Percentiles rank a stretch among this genome's conserved stretches.
phyloP scores from a whole-genome alignment of 1,284 basidiomycete genomes.

The Puccinia triticina region DNA sequence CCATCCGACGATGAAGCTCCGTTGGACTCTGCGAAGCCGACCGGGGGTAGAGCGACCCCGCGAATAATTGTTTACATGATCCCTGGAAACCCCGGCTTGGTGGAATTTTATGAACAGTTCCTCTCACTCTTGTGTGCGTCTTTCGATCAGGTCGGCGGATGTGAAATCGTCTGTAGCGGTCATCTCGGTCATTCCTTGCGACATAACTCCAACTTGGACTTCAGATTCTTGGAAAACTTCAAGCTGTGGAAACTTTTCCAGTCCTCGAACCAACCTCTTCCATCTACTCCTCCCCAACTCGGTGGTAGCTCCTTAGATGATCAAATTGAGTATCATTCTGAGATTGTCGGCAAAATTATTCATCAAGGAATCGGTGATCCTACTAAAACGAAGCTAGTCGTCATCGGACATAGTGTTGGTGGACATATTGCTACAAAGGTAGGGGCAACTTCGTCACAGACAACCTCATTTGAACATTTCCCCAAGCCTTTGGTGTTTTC shows the following conservation, averaged over 20 bases:
- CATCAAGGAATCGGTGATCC: conserved; percentile 1
- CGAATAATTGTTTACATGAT: conserved; percentile 29
- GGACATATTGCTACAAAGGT: conserved; percentile 43
- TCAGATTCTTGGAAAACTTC: conserved; percentile 41
- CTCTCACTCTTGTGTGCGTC: neutral
- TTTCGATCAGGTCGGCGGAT: neutral
- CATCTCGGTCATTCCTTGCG: conserved; percentile 44
- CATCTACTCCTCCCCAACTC: neutral
- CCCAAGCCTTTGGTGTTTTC: neutral
- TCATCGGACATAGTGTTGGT: conserved; percentile 47
- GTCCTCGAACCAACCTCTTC: neutral
- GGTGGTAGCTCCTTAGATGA: neutral
- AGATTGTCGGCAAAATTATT: conserved; percentile 21
- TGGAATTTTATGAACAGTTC: conserved; percentile 43
- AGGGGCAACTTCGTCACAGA: neutral
- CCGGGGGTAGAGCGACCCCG: neutral
- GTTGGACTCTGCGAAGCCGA: neutral
- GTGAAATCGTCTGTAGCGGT: conserved; percentile 35
- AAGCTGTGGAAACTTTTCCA: neutral
- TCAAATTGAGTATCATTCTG: conserved; percentile 32
- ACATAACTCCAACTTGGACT: conserved; percentile 32
- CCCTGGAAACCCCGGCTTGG: conserved; percentile 45
- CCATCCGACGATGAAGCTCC: neutral
- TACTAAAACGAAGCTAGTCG: conserved; percentile 20
- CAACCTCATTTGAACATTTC: neutral